These are phyloP conservation scores for Ophiobolus disseminans DNA, from an alignment of 2,329 filamentous ascomycete genomes.

Conservation along the genomic window DNA sequence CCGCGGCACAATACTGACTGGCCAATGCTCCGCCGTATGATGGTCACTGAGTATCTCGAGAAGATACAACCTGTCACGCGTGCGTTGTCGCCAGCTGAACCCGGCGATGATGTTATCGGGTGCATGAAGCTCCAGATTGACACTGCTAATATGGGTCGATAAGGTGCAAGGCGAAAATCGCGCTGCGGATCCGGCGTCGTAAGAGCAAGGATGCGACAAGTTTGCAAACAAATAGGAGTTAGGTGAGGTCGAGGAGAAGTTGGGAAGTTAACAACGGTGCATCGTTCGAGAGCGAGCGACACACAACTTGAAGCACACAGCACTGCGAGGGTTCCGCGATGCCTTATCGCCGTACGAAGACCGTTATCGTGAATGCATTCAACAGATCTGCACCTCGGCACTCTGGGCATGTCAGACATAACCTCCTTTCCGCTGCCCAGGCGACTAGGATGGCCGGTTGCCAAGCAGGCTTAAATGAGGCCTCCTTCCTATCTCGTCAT, in stretches of 20 bases:
- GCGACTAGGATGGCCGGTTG: slow-evolving; percentile 6
- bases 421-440: slow-evolving; percentile 4
- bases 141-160: slow-evolving; percentile 13
- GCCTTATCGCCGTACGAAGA: not conserved
- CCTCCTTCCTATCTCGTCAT: slow-evolving; percentile 43
- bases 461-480: slow-evolving; percentile 38
- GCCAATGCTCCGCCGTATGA: not conserved
- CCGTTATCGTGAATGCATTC: slow-evolving; percentile 18
- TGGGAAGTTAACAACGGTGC: too few species aligned
- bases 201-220: too few species aligned
- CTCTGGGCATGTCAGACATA: slow-evolving; percentile 14
- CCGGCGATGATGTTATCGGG: slow-evolving; percentile 23
- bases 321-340: too few species aligned
- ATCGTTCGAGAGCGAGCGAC: too few species aligned
- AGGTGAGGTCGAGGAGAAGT: too few species aligned
- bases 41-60: not conserved
- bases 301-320: too few species aligned
- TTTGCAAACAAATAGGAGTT: too few species aligned
- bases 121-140: slow-evolving; percentile 6
- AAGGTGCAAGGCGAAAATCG: slow-evolving; percentile 1
- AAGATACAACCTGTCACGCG: slow-evolving; percentile 1
- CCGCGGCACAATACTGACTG: not conserved
- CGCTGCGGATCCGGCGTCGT: too few species aligned
- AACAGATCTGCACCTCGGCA: slow-evolving; percentile 27
- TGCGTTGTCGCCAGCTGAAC: slow-evolving; percentile 15